A percentile compares a stretch with the other conserved stretches of the same genome.
phyloP scores from a whole-genome alignment of 2,329 filamentous ascomycete species.

The Geosmithia putterillii region DNA sequence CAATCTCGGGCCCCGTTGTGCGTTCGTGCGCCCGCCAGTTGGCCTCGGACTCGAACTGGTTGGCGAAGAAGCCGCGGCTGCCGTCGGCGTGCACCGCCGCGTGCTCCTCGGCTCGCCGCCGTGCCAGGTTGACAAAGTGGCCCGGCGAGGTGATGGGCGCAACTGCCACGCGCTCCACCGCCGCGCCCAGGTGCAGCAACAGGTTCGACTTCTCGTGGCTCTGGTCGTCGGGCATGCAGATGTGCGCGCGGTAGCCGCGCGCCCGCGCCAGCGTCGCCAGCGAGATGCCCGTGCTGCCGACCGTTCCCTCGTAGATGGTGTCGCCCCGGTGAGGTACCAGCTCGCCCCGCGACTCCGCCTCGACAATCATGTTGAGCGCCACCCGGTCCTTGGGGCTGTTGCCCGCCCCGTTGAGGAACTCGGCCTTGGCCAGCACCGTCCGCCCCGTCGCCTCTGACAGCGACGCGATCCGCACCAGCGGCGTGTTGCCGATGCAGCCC shows the following conservation, averaged over 20 bases:
- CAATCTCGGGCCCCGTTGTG: slow-evolving; percentile 84
- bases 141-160: slow-evolving; percentile 87
- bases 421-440: slow-evolving; percentile 83
- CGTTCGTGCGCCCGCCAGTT: slow-evolving; percentile 80
- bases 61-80: slow-evolving; percentile 81
- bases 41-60: slow-evolving; percentile 87
- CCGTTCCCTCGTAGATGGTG: slow-evolving; percentile 94
- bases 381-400: slow-evolving; percentile 93
- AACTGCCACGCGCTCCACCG: slow-evolving; percentile 82
- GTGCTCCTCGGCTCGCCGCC: slow-evolving; percentile 64
- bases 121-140: slow-evolving; percentile 90
- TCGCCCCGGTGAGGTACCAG: slow-evolving; percentile 73
- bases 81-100: slow-evolving; percentile 40
- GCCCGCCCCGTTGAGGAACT: slow-evolving; percentile 92
- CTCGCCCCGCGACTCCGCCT: slow-evolving; percentile 67
- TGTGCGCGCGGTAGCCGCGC: slow-evolving; percentile 81
- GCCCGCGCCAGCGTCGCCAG: slow-evolving; percentile 81
- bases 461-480: slow-evolving; percentile 73
- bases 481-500: slow-evolving; percentile 86
- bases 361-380: slow-evolving; percentile 74
- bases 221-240: slow-evolving; percentile 95
- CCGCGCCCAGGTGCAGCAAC: slow-evolving; percentile 77
- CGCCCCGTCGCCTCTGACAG: slow-evolving; percentile 81
- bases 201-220: slow-evolving; percentile 80
- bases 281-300: slow-evolving; percentile 92